Evolutionary conservation across 208 protist species (phyloP), one percentile per base, ranked within the genome.

Genomic region (Sergeia podlipaevii): DNA sequence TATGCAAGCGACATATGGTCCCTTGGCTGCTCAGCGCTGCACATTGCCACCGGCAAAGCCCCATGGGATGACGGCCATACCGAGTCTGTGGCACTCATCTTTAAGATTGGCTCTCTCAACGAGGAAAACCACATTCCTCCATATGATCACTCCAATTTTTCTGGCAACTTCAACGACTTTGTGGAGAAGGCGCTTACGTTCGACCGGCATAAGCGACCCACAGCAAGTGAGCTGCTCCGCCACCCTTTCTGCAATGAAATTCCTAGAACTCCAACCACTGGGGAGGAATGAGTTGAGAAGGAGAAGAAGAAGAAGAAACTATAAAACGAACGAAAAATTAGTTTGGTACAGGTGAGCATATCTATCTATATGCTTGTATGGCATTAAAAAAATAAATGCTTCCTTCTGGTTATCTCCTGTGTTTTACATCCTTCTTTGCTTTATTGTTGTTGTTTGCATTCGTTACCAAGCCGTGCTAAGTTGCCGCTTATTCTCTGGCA

Each of bases 131-230:
- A 51, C 21, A 15, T 51, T 18, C 45, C 45, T 5, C 11, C 21
- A 51, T 5, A 11, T 27, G 26, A 32, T 6, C n/a, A n/a, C n/a
- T n/a, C n/a, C 13, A 39, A 15, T n/a, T n/a, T 39, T 11, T 39
- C 34, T 11, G 34, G 15, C 11, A 15, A 39, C 13, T n/a, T 51
- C 8, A 42, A 18, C 5, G 28, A 34, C n/a, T 51, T 51, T 17
- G n/a, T 51, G 7, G 21, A n/a, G 11, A 51, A 28, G 21, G 45
- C 45, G 28, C 21, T 51, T 6, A 51, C 45, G 8, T 51, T 51
- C 45, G 45, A 51, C 28, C 28, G 45, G 45, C 45, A 51, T 21
- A 34, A 28, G 28, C 21, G 45, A 17, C 45, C 45, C n/a, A 51
- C 45, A 27, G 45, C 45, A 11, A 7, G 28, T 37, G 45, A 51